phyloP scores from a whole-genome alignment of 2,329 filamentous ascomycete species.

The Rhytidhysteron rufulum region DNA sequence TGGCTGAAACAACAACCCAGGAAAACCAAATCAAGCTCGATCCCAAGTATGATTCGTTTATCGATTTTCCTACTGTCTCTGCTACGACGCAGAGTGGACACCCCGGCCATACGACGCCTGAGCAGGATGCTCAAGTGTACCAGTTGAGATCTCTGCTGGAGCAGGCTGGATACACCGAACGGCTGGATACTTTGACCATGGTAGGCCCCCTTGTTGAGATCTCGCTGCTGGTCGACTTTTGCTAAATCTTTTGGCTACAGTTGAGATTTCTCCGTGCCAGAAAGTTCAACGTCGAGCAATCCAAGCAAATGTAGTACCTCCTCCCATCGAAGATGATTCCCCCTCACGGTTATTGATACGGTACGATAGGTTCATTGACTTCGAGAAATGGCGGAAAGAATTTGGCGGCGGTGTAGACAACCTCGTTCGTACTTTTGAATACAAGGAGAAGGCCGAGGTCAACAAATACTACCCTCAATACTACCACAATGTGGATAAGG shows the following conservation, averaged over 20 bases:
- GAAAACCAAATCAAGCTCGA: slow-evolving; percentile 53
- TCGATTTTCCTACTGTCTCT: slow-evolving; percentile 82
- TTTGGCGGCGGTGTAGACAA: slow-evolving; percentile 73
- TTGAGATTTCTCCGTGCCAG: slow-evolving; percentile 88
- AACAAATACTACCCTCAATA: slow-evolving; percentile 96
- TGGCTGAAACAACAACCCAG: slow-evolving; percentile 23
- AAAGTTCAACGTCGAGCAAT: slow-evolving; percentile 82
- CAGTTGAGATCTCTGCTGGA: slow-evolving; percentile 85
- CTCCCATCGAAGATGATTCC: background rate
- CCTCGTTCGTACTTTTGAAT: slow-evolving; percentile 76
- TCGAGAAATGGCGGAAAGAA: slow-evolving; percentile 86
- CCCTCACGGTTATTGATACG: slow-evolving; percentile 20
- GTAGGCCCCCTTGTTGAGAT: slow-evolving; percentile 45
- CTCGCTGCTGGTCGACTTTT: slow-evolving; percentile 7
- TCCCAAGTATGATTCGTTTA: slow-evolving; percentile 93
- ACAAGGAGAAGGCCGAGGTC: slow-evolving; percentile 77
- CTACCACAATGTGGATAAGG: slow-evolving; percentile 95
- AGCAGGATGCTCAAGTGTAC: slow-evolving; percentile 84
- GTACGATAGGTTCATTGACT: slow-evolving; percentile 73
- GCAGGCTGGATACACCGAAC: slow-evolving; percentile 72
- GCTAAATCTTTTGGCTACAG: slow-evolving; percentile 41
- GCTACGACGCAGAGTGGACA: slow-evolving; percentile 70
- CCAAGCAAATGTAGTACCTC: slow-evolving; percentile 78
- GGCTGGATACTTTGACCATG: slow-evolving; percentile 88
- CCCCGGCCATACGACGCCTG: slow-evolving; percentile 78